Base-by-base conservation (phyloP, 2,329 filamentous ascomycete species). In the Paraconiothyrium brasiliense region DNA sequence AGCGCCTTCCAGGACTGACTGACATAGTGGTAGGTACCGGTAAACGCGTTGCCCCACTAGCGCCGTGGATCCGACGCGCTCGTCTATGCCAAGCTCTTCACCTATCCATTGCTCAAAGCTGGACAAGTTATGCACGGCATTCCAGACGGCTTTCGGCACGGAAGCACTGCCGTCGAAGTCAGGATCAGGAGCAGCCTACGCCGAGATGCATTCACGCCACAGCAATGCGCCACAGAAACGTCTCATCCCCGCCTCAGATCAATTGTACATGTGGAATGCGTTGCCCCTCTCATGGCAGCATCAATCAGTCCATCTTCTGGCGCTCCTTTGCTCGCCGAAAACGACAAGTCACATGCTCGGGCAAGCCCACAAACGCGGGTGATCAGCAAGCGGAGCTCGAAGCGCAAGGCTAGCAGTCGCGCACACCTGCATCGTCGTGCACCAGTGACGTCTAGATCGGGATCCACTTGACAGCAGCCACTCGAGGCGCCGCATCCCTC, bases 391-490 rank as follows among this genome's bases (percentile, higher is more conserved):
- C 24, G 51, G 37, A 44, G 39, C 24, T 14, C 51, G 11, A n/a
- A n/a, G n/a, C 16, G 30, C 39, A 32, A 50, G 32, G 43, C 43
- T 47, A 37, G 35, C 35, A 13, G 20, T 22, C n/a, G 16, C 32
- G 13, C 16, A 20, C 20, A 20, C 20, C 20, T 20, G 20, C 20
- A 2, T 30, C 27, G 27, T 30, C 27, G 4, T 30, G 27, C 27
- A 30, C 46, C 55, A 11, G 43, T 58, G 55, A 58, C 55, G 55
- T 58, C 24, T n/a, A 32, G 34, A 24, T 8, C 11, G 24, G 20
- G 55, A n/a, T 46, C 55, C 54, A 47, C 54, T 47, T 37, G 9
- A 20, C 7, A 54, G 13, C 37, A 59, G 57, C 57, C 49, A 54
- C 41, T 39, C 34, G 57, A 47, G 32, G 57, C 48, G 56, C 50